Base-by-base conservation (phyloP, 2,329 filamentous ascomycete genomes). In the Harringtonia lauricola region DNA sequence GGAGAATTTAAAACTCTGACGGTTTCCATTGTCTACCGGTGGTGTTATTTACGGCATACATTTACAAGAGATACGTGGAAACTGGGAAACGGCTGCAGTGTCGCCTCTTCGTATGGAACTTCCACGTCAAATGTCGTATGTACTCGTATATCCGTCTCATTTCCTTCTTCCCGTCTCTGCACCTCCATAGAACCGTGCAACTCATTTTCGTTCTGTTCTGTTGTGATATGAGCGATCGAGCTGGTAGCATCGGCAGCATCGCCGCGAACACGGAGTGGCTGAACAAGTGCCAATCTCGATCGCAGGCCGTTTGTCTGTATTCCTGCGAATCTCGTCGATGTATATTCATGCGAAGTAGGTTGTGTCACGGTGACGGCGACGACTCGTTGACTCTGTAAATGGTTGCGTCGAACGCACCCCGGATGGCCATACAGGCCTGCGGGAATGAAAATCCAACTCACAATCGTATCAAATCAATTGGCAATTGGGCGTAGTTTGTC, bases 301-400 rank as follows among this genome's bases (percentile, higher is more conserved):
- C 36, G 21, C 2, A 22, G 6, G 2, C 26, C n/a, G 26, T 8
- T 18, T 3, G 38, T 17, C 24, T 29, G 17, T n/a, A 21, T 21
- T 17, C 34, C 18, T 40, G 18, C 17, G 38, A 28, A 15, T 14
- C 17, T 13, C n/a, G 28, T n/a, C n/a, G n/a, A n/a, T n/a, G n/a
- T n/a, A n/a, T n/a, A n/a, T n/a, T n/a, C n/a, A n/a, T n/a, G 5
- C 15, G 33, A 18, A 40, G 13, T 2, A 18, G 38, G 3, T 22
- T 12, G 17, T 15, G 38, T 29, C 38, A 40, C 10, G 38, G 17
- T 5, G 38, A 22, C 17, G 33, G 28, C 18, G 38, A 40, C 3
- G 38, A 31, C 26, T 40, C 38, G 29, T 40, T 40, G 38, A 40
- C 22, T 17, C 38, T 29, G 29, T 40, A 40, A 12, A 40, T 31